Evolutionary conservation across 164 flowering plant species (phyloP), one percentile per base, ranked within the genome.

Genomic region (grape (Vitis vinifera)): DNA sequence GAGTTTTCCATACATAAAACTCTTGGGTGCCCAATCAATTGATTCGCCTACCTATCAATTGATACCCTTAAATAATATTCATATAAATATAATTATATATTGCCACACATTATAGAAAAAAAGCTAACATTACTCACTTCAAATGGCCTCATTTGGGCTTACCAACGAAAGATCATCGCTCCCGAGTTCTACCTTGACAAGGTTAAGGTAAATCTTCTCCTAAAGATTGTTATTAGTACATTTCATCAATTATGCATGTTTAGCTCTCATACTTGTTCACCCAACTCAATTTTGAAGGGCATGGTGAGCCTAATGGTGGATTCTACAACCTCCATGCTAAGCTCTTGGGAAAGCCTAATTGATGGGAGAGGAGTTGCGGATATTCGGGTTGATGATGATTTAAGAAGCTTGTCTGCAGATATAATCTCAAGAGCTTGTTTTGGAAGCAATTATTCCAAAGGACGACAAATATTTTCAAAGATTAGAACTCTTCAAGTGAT

Each of bases 81-180:
- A 17, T 17, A 17, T 17, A 17, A 17, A 17, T 17, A 17, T 17
- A 17, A 17, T 17, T 17, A 17, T 17, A 17, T 17, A 17, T 17
- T 0, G 0, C 17, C 17, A 17, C 17, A 17, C 17, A 17, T 17
- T 17, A 17, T 17, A 17, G 17, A 17, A 17, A 17, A 17, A 17
- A 17, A 17, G 17, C 17, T 17, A 17, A 17, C 17, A 17, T 17
- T 17, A 17, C n/a, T 87, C 0, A 55, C 87, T 1, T 79, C 91
- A n/a, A 85, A 75, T 70, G 86, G 85, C 51, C 66, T 69, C 5
- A 31, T 66, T 51, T 87, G 91, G 89, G 77, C 73, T 14, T 71
- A 75, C 60, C 88, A 85, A 47, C 78, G 85, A 64, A 87, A 84
- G 67, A 69, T 78, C 61, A 81, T 87, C 53, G 78, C 89, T 29